A percentile compares a stretch with the other conserved stretches of the same genome.
Evolutionary conservation across 2,329 filamentous ascomycete species (phyloP).

Genomic region (Ampelomyces quisqualis): DNA sequence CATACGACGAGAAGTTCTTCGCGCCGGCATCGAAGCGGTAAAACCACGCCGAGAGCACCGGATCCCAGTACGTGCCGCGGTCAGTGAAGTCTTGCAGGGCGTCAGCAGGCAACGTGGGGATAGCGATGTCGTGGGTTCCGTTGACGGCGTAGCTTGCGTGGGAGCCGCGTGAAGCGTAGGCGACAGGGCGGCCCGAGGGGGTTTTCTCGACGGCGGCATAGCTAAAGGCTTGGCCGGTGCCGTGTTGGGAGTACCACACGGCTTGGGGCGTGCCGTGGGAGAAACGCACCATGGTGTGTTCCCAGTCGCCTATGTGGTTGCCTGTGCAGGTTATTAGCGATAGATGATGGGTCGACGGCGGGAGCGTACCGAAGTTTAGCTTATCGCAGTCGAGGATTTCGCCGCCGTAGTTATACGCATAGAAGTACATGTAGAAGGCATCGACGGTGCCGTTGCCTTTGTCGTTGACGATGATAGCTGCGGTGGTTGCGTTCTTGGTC

Average conservation of each 20-base stretch:
- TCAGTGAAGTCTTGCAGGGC: slow-evolving; percentile 57
- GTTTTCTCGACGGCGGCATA: slow-evolving; percentile 58
- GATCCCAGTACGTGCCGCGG: slow-evolving; percentile 61
- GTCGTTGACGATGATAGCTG: slow-evolving; percentile 59
- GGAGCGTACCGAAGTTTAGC: slow-evolving; percentile 48
- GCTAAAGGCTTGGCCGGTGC: slow-evolving; percentile 62
- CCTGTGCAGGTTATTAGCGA: slow-evolving; percentile 23
- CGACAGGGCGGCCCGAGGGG: slow-evolving; percentile 53
- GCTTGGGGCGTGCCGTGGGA: slow-evolving; percentile 54
- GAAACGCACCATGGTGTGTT: slow-evolving; percentile 69
- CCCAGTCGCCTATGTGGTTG: slow-evolving; percentile 67
- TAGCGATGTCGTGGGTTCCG: slow-evolving; percentile 63
- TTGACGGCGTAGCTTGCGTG: slow-evolving; percentile 65
- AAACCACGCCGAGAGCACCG: slow-evolving; percentile 55
- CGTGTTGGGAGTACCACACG: slow-evolving; percentile 66
- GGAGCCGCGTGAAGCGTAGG: slow-evolving; percentile 60
- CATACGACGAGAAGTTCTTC: slow-evolving; percentile 52
- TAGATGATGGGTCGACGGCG: background rate
- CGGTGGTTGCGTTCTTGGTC: slow-evolving; percentile 53
- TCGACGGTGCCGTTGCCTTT: slow-evolving; percentile 57
- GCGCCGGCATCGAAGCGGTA: slow-evolving; percentile 54
- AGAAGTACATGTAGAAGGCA: slow-evolving; percentile 66
- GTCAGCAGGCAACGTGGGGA: slow-evolving; percentile 58
- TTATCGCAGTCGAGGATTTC: slow-evolving; percentile 45
- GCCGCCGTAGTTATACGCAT: slow-evolving; percentile 59